phyloP scores from a whole-genome alignment of 2,329 filamentous ascomycete genomes.

The Cryphonectria carpinicola region DNA sequence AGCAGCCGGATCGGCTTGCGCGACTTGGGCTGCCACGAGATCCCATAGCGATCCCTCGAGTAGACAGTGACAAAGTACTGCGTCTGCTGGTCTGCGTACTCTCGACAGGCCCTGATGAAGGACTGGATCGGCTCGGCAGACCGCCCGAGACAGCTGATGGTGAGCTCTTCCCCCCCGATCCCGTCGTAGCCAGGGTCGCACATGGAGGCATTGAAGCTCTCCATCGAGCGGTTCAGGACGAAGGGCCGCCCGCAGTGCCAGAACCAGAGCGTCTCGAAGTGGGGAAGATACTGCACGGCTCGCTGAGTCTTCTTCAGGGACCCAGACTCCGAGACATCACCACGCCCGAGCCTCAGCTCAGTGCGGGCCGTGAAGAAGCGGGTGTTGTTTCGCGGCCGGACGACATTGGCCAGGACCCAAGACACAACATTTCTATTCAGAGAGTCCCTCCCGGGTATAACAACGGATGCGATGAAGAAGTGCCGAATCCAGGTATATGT shows the following conservation, averaged over 20 bases:
- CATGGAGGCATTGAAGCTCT: conserved; percentile 42
- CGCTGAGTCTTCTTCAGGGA: conserved; percentile 47
- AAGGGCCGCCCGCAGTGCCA: conserved; percentile 52
- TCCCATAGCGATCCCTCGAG: conserved; percentile 48
- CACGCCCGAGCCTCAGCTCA: conserved; percentile 42
- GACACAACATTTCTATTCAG: conserved; percentile 50
- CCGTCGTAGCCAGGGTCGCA: conserved; percentile 50
- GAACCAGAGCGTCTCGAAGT: conserved; percentile 53
- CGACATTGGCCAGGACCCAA: conserved; percentile 48
- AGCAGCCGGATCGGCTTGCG: conserved; percentile 53
- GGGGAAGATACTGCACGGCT: conserved; percentile 48
- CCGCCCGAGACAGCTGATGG: conserved; percentile 54
- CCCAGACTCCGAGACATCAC: conserved; percentile 36
- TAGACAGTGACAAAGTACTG: conserved; percentile 57
- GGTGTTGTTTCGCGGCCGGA: conserved; percentile 42
- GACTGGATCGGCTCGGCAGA: conserved; percentile 53
- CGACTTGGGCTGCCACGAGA: conserved; percentile 53
- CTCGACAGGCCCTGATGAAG: conserved; percentile 51
- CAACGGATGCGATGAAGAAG: conserved; percentile 50
- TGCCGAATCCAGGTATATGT: conserved; percentile 45
- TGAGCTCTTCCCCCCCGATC: conserved; percentile 50
- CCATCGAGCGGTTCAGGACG: conserved; percentile 47
- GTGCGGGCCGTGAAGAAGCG: conserved; percentile 50
- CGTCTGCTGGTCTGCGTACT: conserved; percentile 51
- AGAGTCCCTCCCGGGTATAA: conserved; percentile 48